Conservation (phyloP, 768 basidiomycete species). For the Amanita phalloides region DNA sequence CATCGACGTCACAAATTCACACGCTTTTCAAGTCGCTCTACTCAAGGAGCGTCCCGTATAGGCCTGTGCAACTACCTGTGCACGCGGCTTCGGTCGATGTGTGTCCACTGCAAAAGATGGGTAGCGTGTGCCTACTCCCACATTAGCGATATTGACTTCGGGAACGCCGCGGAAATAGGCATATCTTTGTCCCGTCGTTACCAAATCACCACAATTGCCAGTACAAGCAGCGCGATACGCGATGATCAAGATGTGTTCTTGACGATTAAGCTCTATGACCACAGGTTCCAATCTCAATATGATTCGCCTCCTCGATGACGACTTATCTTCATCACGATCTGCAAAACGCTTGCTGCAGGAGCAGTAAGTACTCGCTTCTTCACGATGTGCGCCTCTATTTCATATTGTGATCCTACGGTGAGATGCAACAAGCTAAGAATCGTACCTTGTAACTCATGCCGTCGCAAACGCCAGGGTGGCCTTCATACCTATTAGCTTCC, state of each 20-base stretch:
- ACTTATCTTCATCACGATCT: conserved; percentile 89
- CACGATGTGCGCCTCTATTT: too few relatives aligned
- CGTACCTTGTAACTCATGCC: conserved; percentile 43
- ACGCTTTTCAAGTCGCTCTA: too few relatives aligned
- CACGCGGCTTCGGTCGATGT: too few relatives aligned
- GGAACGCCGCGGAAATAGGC: conserved; percentile 95
- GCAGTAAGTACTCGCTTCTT: background rate
- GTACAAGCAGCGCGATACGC: conserved; percentile 55
- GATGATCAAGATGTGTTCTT: too few relatives aligned
- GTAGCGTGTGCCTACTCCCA: too few relatives aligned
- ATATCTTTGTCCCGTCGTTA: conserved; percentile 48
- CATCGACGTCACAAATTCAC: conserved; percentile 13
- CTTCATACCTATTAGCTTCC: too few relatives aligned
- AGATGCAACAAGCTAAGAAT: background rate
- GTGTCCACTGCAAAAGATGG: too few relatives aligned
- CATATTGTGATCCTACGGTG: background rate
- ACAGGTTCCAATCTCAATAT: conserved; percentile 93
- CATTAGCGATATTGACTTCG: conserved; percentile 60
- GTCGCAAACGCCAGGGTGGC: too few relatives aligned
- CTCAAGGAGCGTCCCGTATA: too few relatives aligned
- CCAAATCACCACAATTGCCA: conserved; percentile 13
- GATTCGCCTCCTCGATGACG: conserved; percentile 97
- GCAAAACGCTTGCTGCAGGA: conserved; percentile 78
- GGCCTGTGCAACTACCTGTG: too few relatives aligned
- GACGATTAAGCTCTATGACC: conserved; percentile 94